A percentile compares a stretch with the other conserved stretches of the same genome.
phyloP scores from a whole-genome alignment of 2,329 filamentous ascomycete species.

The Cytospora piceicola region DNA sequence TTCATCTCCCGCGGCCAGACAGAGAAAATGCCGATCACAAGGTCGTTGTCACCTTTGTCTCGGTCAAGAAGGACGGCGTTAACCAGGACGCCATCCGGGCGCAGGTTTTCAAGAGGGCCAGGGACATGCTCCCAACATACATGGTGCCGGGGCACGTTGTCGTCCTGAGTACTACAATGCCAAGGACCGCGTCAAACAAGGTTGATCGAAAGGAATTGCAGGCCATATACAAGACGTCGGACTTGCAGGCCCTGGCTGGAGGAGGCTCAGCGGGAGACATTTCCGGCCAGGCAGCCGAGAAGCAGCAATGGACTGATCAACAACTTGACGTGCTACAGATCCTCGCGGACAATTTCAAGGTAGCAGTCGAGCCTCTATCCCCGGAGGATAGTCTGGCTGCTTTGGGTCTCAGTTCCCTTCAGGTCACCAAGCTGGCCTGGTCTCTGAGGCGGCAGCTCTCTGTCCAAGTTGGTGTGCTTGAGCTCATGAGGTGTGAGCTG shows the following conservation, averaged over 20 bases:
- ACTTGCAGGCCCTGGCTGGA: slow-evolving; percentile 30
- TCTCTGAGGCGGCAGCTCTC: slow-evolving; percentile 30
- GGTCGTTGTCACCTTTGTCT: slow-evolving; percentile 43
- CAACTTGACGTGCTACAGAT: slow-evolving; percentile 29
- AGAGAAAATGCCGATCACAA: slow-evolving; percentile 36
- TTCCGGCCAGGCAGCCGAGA: slow-evolving; percentile 6
- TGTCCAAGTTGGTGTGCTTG: slow-evolving; percentile 33
- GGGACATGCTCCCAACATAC: slow-evolving; percentile 33
- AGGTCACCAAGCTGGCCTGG: slow-evolving; percentile 36
- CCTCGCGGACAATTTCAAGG: slow-evolving; percentile 27
- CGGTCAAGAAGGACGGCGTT: slow-evolving; percentile 31
- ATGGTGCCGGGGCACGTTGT: slow-evolving; percentile 43
- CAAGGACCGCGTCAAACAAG: slow-evolving; percentile 42
- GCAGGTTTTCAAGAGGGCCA: slow-evolving; percentile 24
- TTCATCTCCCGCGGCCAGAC: slow-evolving; percentile 40
- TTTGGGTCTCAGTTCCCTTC: slow-evolving; percentile 35
- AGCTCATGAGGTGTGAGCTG: slow-evolving; percentile 34
- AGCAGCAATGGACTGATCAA: slow-evolving; percentile 21
- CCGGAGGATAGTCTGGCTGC: slow-evolving; percentile 34
- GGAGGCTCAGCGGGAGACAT: slow-evolving; percentile 16
- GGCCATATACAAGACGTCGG: slow-evolving; percentile 32
- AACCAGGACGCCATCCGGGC: slow-evolving; percentile 12
- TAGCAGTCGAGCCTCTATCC: slow-evolving; percentile 21
- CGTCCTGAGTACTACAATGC: slow-evolving; percentile 38
- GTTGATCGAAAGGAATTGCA: slow-evolving; percentile 40